Evolutionary conservation across 225 moss, liverwort and hornwort species (phyloP).

Genomic region (Straminergon stramineum): DNA sequence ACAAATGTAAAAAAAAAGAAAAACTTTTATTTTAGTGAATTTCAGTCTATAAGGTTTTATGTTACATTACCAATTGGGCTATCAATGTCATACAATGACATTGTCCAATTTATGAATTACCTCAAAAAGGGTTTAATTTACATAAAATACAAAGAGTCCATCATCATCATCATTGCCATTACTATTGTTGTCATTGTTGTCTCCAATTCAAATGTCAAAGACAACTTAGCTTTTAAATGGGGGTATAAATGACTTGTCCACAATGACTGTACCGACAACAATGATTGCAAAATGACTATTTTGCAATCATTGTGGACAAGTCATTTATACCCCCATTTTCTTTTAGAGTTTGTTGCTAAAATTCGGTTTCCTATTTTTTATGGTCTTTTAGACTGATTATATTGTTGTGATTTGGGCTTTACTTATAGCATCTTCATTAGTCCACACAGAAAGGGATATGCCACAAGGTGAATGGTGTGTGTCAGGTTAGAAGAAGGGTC

Average conservation of each 20-base stretch:
- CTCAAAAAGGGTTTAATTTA: background rate
- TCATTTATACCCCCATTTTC: too few species aligned
- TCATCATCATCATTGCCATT: background rate
- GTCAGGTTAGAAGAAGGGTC: too few species aligned
- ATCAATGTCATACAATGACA: too few species aligned
- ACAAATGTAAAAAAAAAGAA: background rate
- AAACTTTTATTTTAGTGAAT: background rate
- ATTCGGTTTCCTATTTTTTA: background rate
- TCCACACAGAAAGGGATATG: too few species aligned
- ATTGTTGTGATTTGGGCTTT: background rate
- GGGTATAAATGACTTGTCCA: too few species aligned
- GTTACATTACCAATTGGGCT: rapidly evolving
- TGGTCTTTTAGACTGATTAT: background rate
- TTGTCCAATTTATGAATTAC: background rate
- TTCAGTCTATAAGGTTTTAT: rapidly evolving
- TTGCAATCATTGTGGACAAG: too few species aligned
- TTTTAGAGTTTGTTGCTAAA: too few species aligned
- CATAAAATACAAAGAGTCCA: background rate
- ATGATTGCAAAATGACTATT: too few species aligned
- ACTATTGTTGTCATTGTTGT: background rate
- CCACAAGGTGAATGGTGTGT: too few species aligned
- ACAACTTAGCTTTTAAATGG: too few species aligned
- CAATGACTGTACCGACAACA: too few species aligned
- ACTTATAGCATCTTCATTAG: too few species aligned
- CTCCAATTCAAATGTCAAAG: background rate